These are phyloP conservation scores for Botrytis pseudocinerea DNA, from an alignment of 2,329 filamentous ascomycete genomes.

Conservation along the genomic window DNA sequence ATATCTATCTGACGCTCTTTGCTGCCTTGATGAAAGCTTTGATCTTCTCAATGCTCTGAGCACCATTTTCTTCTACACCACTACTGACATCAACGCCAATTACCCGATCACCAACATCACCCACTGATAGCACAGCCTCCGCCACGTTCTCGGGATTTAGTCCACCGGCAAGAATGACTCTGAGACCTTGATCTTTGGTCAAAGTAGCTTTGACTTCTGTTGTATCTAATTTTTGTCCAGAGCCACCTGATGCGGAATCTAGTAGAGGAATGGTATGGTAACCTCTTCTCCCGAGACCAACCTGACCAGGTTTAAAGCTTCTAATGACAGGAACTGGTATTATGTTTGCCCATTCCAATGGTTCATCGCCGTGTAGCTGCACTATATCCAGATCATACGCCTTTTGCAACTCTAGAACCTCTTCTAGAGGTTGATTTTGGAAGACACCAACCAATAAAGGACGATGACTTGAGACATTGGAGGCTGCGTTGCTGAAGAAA, in stretches of 20 bases:
- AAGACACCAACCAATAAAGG: slow-evolving; percentile 92
- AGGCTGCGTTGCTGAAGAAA: slow-evolving; percentile 65
- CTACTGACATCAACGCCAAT: slow-evolving; percentile 91
- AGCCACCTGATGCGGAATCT: slow-evolving; percentile 81
- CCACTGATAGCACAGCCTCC: slow-evolving; percentile 63
- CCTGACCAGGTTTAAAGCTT: slow-evolving; percentile 73
- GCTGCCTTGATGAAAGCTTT: slow-evolving; percentile 74
- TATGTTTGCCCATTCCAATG: slow-evolving; percentile 84
- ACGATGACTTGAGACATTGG: slow-evolving; percentile 54
- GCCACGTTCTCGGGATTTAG: slow-evolving; percentile 77
- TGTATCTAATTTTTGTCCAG: slow-evolving; percentile 75
- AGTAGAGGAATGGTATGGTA: slow-evolving; percentile 83
- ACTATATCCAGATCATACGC: slow-evolving; percentile 81
- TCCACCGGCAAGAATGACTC: slow-evolving; percentile 81
- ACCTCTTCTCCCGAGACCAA: slow-evolving; percentile 65
- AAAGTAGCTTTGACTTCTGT: slow-evolving; percentile 68
- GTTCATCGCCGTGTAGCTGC: slow-evolving; percentile 90
- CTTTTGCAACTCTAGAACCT: slow-evolving; percentile 76
- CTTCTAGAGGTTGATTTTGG: slow-evolving; percentile 81
- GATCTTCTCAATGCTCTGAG: slow-evolving; percentile 81
- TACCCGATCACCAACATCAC: slow-evolving; percentile 60
- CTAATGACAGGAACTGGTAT: slow-evolving; percentile 91
- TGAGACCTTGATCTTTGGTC: slow-evolving; percentile 66
- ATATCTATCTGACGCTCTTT: slow-evolving; percentile 49
- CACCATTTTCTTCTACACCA: slow-evolving; percentile 82